phyloP scores from a whole-genome alignment of 1,284 basidiomycete genomes.

The Stygiomarasmius scandens region DNA sequence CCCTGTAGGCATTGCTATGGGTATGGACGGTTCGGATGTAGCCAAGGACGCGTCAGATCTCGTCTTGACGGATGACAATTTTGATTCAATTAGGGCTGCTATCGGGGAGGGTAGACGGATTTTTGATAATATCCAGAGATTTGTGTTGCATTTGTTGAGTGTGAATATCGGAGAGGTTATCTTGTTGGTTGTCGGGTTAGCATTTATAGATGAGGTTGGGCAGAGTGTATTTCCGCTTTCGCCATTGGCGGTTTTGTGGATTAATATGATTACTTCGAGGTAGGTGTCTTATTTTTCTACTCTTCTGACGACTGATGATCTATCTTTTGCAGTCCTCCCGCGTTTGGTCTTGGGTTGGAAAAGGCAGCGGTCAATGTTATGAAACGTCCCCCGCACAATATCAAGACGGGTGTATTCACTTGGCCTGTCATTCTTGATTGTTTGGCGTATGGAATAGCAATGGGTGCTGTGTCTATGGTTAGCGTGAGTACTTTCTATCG shows the following conservation, averaged over 20 bases:
- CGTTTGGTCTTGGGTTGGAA: conserved; percentile 65
- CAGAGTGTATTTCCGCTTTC: conserved; percentile 70
- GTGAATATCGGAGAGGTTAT: conserved; percentile 66
- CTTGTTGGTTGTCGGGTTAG: conserved; percentile 64
- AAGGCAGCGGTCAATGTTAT: conserved; percentile 59
- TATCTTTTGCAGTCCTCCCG: conserved; percentile 47
- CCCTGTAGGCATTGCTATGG: conserved; percentile 73
- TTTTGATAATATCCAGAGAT: conserved; percentile 48
- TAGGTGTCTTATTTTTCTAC: no score
- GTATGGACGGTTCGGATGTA: conserved; percentile 68
- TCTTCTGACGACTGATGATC: no score
- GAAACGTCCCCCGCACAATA: conserved; percentile 52
- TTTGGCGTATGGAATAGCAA: conserved; percentile 64
- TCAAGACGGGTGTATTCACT: conserved; percentile 56
- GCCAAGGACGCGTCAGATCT: conserved; percentile 65
- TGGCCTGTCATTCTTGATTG: conserved; percentile 55
- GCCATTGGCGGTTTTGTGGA: conserved; percentile 68
- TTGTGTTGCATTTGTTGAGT: conserved; percentile 52
- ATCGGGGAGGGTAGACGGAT: conserved; percentile 64
- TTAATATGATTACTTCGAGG: conserved; percentile 38
- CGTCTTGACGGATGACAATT: conserved; percentile 72
- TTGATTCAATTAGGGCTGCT: conserved; percentile 69
- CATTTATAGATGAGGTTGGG: conserved; percentile 59
- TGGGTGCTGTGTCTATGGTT: conserved; percentile 41
- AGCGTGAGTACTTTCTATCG: conserved; percentile 1